Evolutionary conservation across 257 asterid species (phyloP), one percentile per base, ranked within the genome.

Genomic region (Leptodermis oblonga): DNA sequence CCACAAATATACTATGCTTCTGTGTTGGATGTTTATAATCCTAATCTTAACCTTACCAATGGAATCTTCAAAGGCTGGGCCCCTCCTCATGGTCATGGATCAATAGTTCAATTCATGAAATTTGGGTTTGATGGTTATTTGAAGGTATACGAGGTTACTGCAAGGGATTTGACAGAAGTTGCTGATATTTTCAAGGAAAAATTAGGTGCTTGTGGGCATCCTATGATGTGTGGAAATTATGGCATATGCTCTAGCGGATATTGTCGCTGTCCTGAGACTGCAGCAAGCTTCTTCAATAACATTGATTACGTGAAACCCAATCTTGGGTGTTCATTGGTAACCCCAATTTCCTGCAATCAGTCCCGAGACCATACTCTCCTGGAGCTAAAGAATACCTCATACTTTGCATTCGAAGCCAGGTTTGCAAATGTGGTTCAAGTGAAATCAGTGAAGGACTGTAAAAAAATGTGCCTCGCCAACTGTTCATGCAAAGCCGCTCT

Each of bases 401-500:
- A 59, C 37, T 70, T 67, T 26, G 69, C 48, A 46, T 18, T 3
- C 9, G 6, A 76, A 23, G 14, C 52, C 23, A 70, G 59, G 34
- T 43, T 36, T 15, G 61, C 33, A 13, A 45, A 25, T 4, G 23
- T 54, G 33, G 18, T 2, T 33, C 17, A 41, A 9, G 62, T 33
- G 36, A 66, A 45, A 28, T 30, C 60, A 28, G 46, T 60, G 15
- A 65, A 74, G 7, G 67, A 67, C 9, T 78, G 79, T 73, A 74
- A 74, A 67, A 67, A 10, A 1, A 30, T 33, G 4, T 74, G 79
- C 23, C 46, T 78, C 2, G 34, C 55, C 13, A 65, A 70, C 20
- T 78, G 79, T 54, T 66, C 74, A 0, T 78, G 82, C 56, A 67
- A 54, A 68, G 82, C 79, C 13, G 77, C 74, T 48, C 73, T 69